Evolutionary conservation across 331 rosid species (phyloP), one percentile per base, ranked within the genome.

Genomic region (Phaseolus coccineus): DNA sequence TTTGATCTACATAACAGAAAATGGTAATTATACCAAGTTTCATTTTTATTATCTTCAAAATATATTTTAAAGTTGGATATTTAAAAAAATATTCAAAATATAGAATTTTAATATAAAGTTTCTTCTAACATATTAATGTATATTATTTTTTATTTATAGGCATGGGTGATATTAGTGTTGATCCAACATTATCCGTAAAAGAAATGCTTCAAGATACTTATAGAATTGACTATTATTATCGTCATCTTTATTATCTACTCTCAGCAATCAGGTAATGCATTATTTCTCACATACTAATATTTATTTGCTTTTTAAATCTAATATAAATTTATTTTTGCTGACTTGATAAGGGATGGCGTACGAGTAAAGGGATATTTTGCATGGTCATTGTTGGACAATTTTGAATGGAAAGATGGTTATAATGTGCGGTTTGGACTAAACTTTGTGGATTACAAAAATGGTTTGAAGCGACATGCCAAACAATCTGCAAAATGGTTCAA

Each of bases 1-100:
- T 13, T 13, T 82, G 40, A 79, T 91, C 40, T 91, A 84, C 70
- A 87, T 91, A 4, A 88, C 91, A 0, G 93, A 92, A 82, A 92
- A 87, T 30, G 94, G 91, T 91, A 84, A 66, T 2, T 55, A 22
- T 1, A 27, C 2, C 1, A 57, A 39, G 4, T 0, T 3, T 63
- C 16, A 39, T 71, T 15, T 52, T 12, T 19, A 12, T 6, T 37
- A 19, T 79, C 12, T 74, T 52, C 69, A 2, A 37, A 37, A 37
- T 6, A 31, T 31, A 1, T 37, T 6, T 37, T 37, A 37, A 6
- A 37, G 8, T 37, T 19, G 22, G 22, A 19, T 19, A 37, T 5
- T 37, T 37, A 6, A 1, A 1, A 7, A 37, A 37, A 1, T 39
- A 39, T 6, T 8, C 1, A 39, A 8, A 1, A 39, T 39, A 6